Evolutionary conservation across 768 basidiomycete genomes (phyloP), one percentile per base, ranked within the genome.

Genomic region (Phanerochaete carnosa): DNA sequence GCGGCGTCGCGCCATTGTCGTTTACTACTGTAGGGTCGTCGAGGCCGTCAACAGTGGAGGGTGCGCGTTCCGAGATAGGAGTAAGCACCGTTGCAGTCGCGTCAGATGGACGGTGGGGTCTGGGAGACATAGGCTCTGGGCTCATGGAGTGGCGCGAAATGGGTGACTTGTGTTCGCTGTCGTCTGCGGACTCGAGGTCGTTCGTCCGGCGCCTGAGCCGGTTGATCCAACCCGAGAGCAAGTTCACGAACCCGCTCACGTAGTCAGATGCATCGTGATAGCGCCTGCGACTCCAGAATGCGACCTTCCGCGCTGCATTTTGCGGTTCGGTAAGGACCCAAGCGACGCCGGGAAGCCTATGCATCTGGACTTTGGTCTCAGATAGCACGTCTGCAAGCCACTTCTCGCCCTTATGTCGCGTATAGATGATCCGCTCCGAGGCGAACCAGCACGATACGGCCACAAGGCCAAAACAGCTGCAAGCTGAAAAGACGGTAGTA

Each of bases 371-470:
- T 47, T 63, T 65, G 1, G 70, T 67, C 59, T 71, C 68, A 12
- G 70, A 71, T 28, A 78, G 67, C 3, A 84, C 82, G 64, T 89
- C 88, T 51, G 80, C 79, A 11, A 90, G 82, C 87, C 87, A 89
- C 70, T 88, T 87, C 61, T 80, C 77, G 3, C 89, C 89, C 39
- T 82, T 77, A 67, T 89, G 84, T 11, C 80, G 78, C 25, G 77
- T 72, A 72, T 84, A 90, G 15, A 83, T 79, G 79, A 82, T 87
- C 11, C 84, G 81, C 68, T 90, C 89, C 3, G 83, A 86, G 13
- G 85, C 83, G 67, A 90, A 88, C 89, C 89, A 91, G 1, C 82
- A 74, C 0, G 88, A 89, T 7, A 90, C 89, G 2, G 88, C 87
- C 11, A 80, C 74, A 12, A 90, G 80, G 50, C 88, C 88, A 64